phyloP scores from a whole-genome alignment of 768 basidiomycete species.

The Kwoniella mangroviensis region DNA sequence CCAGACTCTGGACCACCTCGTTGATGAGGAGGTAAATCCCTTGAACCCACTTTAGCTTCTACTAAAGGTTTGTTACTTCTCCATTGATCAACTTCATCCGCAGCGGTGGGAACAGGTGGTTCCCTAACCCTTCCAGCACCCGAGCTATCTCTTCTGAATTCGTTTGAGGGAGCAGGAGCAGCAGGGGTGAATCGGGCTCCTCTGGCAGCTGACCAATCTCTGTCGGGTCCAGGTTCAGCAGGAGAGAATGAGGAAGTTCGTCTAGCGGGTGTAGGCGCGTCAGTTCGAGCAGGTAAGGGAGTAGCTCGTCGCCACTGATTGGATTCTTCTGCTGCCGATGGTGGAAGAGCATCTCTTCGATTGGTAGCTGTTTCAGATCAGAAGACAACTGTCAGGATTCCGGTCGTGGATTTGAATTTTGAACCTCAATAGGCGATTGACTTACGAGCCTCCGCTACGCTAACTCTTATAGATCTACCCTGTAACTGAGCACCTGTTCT shows the following conservation, averaged over 20 bases:
- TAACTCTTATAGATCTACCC: constrained; percentile 81
- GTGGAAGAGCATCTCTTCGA: constrained; percentile 59
- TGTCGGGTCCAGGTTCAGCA: constrained; percentile 43
- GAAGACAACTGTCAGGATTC: not conserved
- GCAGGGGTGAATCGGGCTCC: constrained; percentile 58
- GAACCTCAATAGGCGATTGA: constrained; percentile 45
- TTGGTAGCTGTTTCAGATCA: not conserved
- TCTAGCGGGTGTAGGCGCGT: constrained; percentile 47
- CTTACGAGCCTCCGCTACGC: constrained; percentile 95
- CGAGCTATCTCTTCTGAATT: constrained; percentile 41
- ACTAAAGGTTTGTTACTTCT: constrained; percentile 48
- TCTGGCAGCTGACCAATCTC: constrained; percentile 58
- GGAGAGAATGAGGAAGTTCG: constrained; percentile 38
- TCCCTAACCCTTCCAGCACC: constrained; percentile 43
- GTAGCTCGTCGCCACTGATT: constrained; percentile 85
- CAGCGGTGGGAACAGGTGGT: constrained; percentile 31
- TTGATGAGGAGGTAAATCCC: constrained; percentile 58
- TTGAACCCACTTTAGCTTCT: constrained; percentile 48
- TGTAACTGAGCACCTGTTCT: constrained; percentile 73
- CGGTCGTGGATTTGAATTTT: constrained; percentile 17
- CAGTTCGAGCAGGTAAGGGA: constrained; percentile 66
- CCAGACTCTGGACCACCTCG: constrained; percentile 50
- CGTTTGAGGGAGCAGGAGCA: constrained; percentile 22
- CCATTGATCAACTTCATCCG: constrained; percentile 52
- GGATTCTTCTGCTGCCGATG: constrained; percentile 79